Conservation (phyloP, 768 basidiomycete genomes). For the Cyathus striatus region DNA sequence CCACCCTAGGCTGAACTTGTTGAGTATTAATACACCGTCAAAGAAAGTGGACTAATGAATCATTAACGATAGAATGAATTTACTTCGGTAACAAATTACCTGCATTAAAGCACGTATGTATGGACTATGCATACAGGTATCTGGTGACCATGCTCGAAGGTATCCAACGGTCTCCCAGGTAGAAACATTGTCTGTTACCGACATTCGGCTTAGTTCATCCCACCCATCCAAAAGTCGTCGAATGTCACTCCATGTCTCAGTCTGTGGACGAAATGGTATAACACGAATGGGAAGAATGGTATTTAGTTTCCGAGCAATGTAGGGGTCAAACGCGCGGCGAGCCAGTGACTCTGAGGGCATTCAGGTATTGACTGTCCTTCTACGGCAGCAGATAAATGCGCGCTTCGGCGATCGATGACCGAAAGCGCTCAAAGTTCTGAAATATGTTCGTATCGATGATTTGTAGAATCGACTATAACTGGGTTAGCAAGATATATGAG, state of each 20-base stretch:
- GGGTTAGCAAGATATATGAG: background rate
- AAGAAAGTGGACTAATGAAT: slow-evolving; percentile 48
- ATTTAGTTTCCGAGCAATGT: slow-evolving; percentile 60
- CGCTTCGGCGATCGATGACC: slow-evolving; percentile 31
- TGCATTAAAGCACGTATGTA: slow-evolving; percentile 64
- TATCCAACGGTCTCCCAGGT: slow-evolving; percentile 61
- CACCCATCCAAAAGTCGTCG: slow-evolving; percentile 48
- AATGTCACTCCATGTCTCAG: slow-evolving; percentile 48
- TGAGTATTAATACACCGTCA: slow-evolving; percentile 50
- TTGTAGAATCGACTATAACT: slow-evolving; percentile 41
- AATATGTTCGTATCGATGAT: slow-evolving; percentile 38
- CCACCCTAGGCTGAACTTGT: slow-evolving; percentile 46
- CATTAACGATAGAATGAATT: too few relatives aligned
- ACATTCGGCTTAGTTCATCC: slow-evolving; percentile 45
- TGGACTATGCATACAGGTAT: slow-evolving; percentile 35
- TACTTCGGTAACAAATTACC: slow-evolving; percentile 42
- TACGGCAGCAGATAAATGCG: slow-evolving; percentile 35
- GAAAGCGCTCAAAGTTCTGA: slow-evolving; percentile 29
- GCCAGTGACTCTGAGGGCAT: slow-evolving; percentile 42
- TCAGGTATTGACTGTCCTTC: slow-evolving; percentile 29
- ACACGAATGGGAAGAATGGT: slow-evolving; percentile 67
- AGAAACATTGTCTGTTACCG: slow-evolving; percentile 34
- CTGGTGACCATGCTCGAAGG: slow-evolving; percentile 41
- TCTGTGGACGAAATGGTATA: slow-evolving; percentile 42
- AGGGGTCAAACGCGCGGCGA: slow-evolving; percentile 56